Evolutionary conservation across 257 asterid species (phyloP), one percentile per base, ranked within the genome.

Genomic region (Voacanga thouarsii): DNA sequence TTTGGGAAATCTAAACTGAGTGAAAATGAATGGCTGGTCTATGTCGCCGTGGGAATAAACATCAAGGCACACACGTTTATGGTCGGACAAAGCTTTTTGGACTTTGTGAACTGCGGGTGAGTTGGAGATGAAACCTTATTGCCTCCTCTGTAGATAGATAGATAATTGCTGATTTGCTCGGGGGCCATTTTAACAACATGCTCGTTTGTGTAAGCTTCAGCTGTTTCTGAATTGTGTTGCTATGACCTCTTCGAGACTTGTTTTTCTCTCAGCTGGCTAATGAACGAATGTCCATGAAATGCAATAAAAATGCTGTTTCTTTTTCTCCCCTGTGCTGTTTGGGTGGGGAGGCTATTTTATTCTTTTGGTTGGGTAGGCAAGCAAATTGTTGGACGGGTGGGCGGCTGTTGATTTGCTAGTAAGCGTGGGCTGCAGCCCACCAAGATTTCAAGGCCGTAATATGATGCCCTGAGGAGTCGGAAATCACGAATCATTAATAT

Each of bases 1-100:
- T 79, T 6, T 90, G 87, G 98, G 98, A 45, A 89, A 90, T 83
- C 86, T 93, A 85, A 75, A 84, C 83, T 92, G 87, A 89, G 79
- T 44, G 57, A 72, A 75, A 24, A 61, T 49, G 18, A 56, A 77
- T 18, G 83, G 82, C 75, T 75, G 43, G 53, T 26, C 37, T 0
- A 7, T 67, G 4, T 1, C 16, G 33, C 12, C 11, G n/a, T 2
- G 43, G 70, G 70, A 59, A 24, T 26, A 24, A 43, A 60, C 66
- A 60, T 60, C 16, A 8, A n/a, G 47, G n/a, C 23, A 14, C 28
- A 63, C 43, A 12, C 44, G 3, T 63, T 3, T 64, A 30, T 9
- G 1, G 70, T 14, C 23, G n/a, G 44, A 12, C 23, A 15, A 65
- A 65, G 24, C 24, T 33, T 33, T 33, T 15, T 33, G 45, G 24